Evolutionary conservation across 2,329 filamentous ascomycete genomes (phyloP).

Genomic region (Pyricularia pennisetigena): DNA sequence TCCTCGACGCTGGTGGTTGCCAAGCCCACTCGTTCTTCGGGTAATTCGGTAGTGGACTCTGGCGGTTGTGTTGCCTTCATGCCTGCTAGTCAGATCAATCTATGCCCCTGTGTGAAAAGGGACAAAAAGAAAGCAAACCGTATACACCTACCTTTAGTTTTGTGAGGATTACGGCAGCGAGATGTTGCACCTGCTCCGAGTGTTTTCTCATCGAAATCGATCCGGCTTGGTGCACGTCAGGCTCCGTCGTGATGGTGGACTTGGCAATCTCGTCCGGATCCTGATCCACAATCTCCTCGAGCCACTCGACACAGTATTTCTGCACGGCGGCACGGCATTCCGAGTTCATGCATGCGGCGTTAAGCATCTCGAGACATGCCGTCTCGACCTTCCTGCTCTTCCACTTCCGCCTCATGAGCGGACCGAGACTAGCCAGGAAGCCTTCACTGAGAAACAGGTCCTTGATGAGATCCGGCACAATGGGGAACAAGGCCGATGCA

Average conservation of each 20-base stretch:
- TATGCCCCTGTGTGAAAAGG: slow-evolving; percentile 11
- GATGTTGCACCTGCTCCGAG: slow-evolving; percentile 50
- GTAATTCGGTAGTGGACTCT: slow-evolving; percentile 25
- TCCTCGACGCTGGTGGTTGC: slow-evolving; percentile 55
- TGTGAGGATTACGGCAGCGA: slow-evolving; percentile 66
- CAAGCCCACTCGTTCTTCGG: slow-evolving; percentile 35
- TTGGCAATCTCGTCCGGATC: slow-evolving; percentile 47
- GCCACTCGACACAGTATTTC: slow-evolving; percentile 78
- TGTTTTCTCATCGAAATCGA: slow-evolving; percentile 52
- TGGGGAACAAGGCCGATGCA: slow-evolving; percentile 78
- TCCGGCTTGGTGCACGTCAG: slow-evolving; percentile 46
- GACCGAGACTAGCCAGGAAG: slow-evolving; percentile 68
- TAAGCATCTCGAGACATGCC: slow-evolving; percentile 79
- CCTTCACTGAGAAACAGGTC: slow-evolving; percentile 80
- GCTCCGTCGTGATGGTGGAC: slow-evolving; percentile 38
- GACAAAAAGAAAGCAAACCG: neutral
- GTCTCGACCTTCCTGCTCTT: slow-evolving; percentile 82
- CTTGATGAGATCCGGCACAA: slow-evolving; percentile 66
- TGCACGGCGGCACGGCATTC: slow-evolving; percentile 74
- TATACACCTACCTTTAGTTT: slow-evolving; percentile 56
- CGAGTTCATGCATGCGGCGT: slow-evolving; percentile 80
- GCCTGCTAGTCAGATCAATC: slow-evolving; percentile 33
- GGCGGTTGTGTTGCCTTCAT: slow-evolving; percentile 44
- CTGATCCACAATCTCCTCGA: slow-evolving; percentile 73
- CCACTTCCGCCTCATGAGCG: slow-evolving; percentile 68